These are phyloP conservation scores for Penicillium manginii DNA, from an alignment of 495 filamentous ascomycete species.

Conservation along the genomic window DNA sequence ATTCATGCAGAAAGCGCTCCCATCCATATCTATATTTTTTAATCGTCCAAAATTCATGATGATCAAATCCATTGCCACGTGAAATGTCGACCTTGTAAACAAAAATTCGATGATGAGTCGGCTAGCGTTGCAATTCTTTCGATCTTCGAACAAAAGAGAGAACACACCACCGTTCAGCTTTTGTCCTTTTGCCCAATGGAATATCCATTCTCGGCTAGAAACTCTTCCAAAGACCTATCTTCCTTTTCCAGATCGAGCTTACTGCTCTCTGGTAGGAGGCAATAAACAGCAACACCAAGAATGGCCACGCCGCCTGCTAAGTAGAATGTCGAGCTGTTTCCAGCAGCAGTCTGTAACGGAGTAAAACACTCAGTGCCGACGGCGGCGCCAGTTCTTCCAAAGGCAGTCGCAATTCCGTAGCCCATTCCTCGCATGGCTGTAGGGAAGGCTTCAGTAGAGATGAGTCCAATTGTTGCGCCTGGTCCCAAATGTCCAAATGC, in stretches of 20 bases:
- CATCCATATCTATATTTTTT: not conserved
- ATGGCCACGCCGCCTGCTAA: conserved; percentile 35
- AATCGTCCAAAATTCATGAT: not conserved
- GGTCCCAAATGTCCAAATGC: conserved; percentile 44
- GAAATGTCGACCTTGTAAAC: too few species aligned
- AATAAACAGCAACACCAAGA: conserved; percentile 36
- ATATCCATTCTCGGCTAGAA: conserved; percentile 40
- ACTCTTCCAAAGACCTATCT: conserved; percentile 31
- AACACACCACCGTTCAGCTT: not conserved
- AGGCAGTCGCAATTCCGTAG: conserved; percentile 39
- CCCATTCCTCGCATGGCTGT: conserved; percentile 43
- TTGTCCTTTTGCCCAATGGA: not conserved
- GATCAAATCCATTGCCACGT: not conserved
- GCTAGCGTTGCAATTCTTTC: too few species aligned
- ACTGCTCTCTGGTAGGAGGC: conserved; percentile 39
- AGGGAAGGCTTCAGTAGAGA: conserved; percentile 39
- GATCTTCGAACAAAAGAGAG: too few species aligned
- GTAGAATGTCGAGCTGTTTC: conserved; percentile 38
- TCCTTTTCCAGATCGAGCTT: conserved; percentile 36
- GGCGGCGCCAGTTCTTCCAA: conserved; percentile 41
- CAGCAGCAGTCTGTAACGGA: conserved; percentile 31
- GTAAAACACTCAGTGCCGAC: conserved; percentile 41
- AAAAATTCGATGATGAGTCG: too few species aligned
- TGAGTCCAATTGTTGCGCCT: conserved; percentile 39
- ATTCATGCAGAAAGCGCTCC: not conserved